These are phyloP conservation scores for Pichia sp. DNA, from an alignment of 1,139 yeast genomes.

Conservation along the genomic window DNA sequence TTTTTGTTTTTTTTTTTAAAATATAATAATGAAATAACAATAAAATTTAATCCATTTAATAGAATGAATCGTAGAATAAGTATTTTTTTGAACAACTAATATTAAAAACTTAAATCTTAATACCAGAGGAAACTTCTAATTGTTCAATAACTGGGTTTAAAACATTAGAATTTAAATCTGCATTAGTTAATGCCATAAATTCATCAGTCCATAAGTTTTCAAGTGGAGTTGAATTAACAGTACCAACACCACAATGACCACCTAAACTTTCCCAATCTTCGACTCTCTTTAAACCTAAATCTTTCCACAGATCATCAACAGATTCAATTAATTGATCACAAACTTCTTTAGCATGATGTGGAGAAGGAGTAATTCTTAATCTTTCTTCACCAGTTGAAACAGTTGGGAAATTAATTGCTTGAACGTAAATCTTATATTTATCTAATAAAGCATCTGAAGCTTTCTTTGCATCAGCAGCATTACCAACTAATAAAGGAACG, in stretches of 20 bases:
- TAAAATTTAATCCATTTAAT: too few relatives aligned
- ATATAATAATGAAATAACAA: too few relatives aligned
- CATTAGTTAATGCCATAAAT: constrained; percentile 58
- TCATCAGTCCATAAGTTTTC: constrained; percentile 78
- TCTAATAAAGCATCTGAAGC: constrained; percentile 86
- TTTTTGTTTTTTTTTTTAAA: too few relatives aligned
- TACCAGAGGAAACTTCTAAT: constrained; percentile 66
- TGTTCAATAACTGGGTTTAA: constrained; percentile 52
- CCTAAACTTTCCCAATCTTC: constrained; percentile 73
- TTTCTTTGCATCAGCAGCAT: constrained; percentile 82
- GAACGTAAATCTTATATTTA: constrained; percentile 85
- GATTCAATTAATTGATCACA: constrained; percentile 73
- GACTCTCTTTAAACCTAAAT: constrained; percentile 68
- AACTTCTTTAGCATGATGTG: constrained; percentile 80
- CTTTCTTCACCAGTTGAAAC: constrained; percentile 95
- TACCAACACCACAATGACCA: constrained; percentile 86
- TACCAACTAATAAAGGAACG: constrained; percentile 91
- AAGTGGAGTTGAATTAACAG: constrained; percentile 34
- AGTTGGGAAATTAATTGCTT: constrained; percentile 97
- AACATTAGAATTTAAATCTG: constrained; percentile 61
- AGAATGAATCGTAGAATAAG: too few relatives aligned
- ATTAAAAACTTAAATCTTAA: constrained; percentile 22
- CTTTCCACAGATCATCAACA: constrained; percentile 72
- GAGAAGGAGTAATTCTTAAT: constrained; percentile 94
- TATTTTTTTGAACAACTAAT: too few relatives aligned